Evolutionary conservation across 2,329 filamentous ascomycete species (phyloP).

Genomic region (Phaeosphaeria sp.): DNA sequence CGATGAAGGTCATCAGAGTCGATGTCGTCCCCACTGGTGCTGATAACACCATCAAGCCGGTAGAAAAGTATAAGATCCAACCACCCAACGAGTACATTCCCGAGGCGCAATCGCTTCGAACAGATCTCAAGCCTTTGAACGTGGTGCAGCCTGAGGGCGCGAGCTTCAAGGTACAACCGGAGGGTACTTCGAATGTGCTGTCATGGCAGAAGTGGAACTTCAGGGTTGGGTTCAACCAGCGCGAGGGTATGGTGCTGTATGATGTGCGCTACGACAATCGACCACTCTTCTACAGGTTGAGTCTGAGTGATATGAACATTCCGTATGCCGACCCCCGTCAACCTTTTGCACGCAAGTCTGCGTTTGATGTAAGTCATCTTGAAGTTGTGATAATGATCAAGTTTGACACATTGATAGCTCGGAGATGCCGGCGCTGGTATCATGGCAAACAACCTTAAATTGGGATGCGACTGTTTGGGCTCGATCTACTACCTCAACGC

Average conservation of each 20-base stretch:
- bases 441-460: conserved; percentile 72
- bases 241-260: conserved; percentile 73
- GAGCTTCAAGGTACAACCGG: conserved; percentile 62
- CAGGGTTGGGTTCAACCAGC: conserved; percentile 71
- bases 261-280: conserved; percentile 69
- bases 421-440: conserved; percentile 71
- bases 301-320: conserved; percentile 72
- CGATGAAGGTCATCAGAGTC: conserved; percentile 70
- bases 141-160: conserved; percentile 70
- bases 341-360: conserved; percentile 69
- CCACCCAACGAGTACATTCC: conserved; percentile 71
- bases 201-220: conserved; percentile 76
- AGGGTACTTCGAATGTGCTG: conserved; percentile 62
- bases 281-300: conserved; percentile 71
- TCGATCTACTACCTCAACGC: conserved; percentile 72
- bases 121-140: conserved; percentile 68
- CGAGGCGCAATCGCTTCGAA: conserved; percentile 66
- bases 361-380: not conserved
- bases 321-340: conserved; percentile 69
- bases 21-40: conserved; percentile 72
- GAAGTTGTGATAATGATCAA: too few species aligned
- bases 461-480: conserved; percentile 74
- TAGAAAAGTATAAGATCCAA: conserved; percentile 64
- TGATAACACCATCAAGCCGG: conserved; percentile 63
- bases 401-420: conserved; percentile 61